Evolutionary conservation across 208 protist genomes (phyloP), one percentile per base, ranked within the genome.

Genomic region (Naegleria lovaniensis): DNA sequence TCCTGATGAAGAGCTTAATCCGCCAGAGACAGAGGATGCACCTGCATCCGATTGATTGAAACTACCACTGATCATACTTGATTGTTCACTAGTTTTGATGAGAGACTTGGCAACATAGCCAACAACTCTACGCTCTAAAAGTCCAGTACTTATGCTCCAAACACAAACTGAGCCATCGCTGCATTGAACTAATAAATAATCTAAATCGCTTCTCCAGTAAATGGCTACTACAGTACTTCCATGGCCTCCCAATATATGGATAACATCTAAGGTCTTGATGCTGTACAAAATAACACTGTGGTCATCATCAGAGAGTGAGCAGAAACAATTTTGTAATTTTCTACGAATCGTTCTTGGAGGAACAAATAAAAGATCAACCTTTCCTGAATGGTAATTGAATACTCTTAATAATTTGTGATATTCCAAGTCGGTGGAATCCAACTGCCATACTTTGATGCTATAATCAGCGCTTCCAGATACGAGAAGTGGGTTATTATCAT

Each of bases 311-410:
- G 43, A 33, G 29, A 89, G 13, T 25, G 43, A 67, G 25, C 85
- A 89, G 13, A 52, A 89, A 40, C 85, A 67, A 25, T 67, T 40
- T 29, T 38, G 29, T 40, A 67, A 41, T 25, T 67, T 89, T 67
- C 33, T 89, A 67, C 85, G 7, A 29, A 89, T 67, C 11, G 85
- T 58, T 89, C 41, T 89, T 52, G 85, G 85, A 67, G 85, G 85
- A 51, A 58, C 25, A 67, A 89, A 89, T 0, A 89, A 11, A 38
- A 89, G 25, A 67, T 89, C 11, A 19, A 89, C 41, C 19, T 9
- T 19, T 41, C 48, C 48, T 29, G 33, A 38, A 33, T 89, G 85
- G 59, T 89, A 89, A 41, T 67, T 15, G 11, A 89, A 89, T 5
- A 13, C 4, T 67, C 7, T 4, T 22, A 67, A 84, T 15, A 40